Evolutionary conservation across 2,329 filamentous ascomycete species (phyloP), one percentile per base, ranked within the genome.

Genomic region (Fragosphaeria purpurea): DNA sequence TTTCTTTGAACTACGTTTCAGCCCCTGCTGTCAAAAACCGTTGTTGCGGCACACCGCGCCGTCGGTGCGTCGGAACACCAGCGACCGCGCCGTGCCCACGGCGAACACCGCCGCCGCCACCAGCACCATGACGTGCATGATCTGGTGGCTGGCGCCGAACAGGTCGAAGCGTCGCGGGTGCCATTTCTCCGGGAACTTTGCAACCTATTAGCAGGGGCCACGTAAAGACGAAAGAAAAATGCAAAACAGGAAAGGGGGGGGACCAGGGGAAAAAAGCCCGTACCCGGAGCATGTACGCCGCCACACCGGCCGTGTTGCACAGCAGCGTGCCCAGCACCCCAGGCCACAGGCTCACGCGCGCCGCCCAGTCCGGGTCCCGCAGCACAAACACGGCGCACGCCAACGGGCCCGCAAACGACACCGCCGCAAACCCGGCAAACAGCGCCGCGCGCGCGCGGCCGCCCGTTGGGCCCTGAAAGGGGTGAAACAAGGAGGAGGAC

Each of bases 111-210:
- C 50, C 1, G 65, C 67, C 3, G 70, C 73, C 9, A 66, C 58
- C 13, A 75, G 58, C 11, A 75, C 71, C 53, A 69, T 62, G 2
- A 73, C 53, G 51, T 77, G 73, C 61, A 77, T 70, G 30, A 74
- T 58, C 58, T 76, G 70, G 57, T 76, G 73, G 50, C 69, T 73
- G 1, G 69, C 64, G 1, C 72, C 72, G 22, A 70, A 61, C 2
- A 75, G 57, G 52, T 76, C 73, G 46, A 74, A 75, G 3, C 50
- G 61, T 11, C 63, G 62, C 3, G 68, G 70, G 41, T 60, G 68
- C 62, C 67, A 70, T 46, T 61, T 61, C 55, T 75, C 72, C 0
- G 72, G 72, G 11, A 74, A 61, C 67, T 71, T 22, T 22, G 22
- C 22, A 22, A 22, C 22, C 22, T 22, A 3, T 22, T 22, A 22